Percentiles rank a stretch among this genome's conserved stretches.
phyloP scores from a whole-genome alignment of 176 grass and related monocot genomes.

The Miscanthus lutarioriparius region DNA sequence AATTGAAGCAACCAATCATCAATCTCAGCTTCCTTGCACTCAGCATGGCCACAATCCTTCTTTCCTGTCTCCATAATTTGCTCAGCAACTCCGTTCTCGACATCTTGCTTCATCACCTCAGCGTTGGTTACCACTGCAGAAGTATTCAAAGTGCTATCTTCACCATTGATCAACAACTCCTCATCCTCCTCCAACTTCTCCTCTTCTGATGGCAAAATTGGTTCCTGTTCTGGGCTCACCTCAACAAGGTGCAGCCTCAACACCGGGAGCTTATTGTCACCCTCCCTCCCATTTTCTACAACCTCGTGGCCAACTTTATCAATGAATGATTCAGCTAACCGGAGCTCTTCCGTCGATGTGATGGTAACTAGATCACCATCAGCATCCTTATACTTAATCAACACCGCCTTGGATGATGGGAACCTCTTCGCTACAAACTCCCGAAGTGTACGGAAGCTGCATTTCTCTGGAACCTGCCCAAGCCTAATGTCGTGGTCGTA shows the following conservation, averaged over 20 bases:
- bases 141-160: conserved; percentile 38
- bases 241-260: conserved; percentile 85
- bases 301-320: conserved; percentile 31
- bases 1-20: conserved; percentile 98
- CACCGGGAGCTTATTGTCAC: conserved; percentile 48
- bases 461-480: conserved; percentile 70
- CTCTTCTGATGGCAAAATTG: conserved; percentile 53
- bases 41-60: conserved; percentile 80
- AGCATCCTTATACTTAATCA: conserved; percentile 92
- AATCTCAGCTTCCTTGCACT: conserved; percentile 96
- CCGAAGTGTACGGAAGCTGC: conserved; percentile 59
- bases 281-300: conserved; percentile 32
- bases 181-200: conserved; percentile 58
- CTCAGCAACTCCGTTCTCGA: conserved; percentile 36
- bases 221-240: conserved; percentile 83
- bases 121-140: conserved; percentile 30
- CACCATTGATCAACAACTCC: conserved; percentile 47
- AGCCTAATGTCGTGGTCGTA: conserved; percentile 97
- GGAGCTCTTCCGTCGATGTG: conserved; percentile 66
- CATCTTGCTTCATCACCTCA: conserved; percentile 39
- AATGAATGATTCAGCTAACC: conserved; percentile 68
- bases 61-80: conserved; percentile 19
- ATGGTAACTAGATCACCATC: conserved; percentile 95
- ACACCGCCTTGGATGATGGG: conserved; percentile 84
- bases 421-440: conserved; percentile 70